These are phyloP conservation scores for Diaporthe humulicola DNA, from an alignment of 2,329 filamentous ascomycete species.

Conservation along the genomic window DNA sequence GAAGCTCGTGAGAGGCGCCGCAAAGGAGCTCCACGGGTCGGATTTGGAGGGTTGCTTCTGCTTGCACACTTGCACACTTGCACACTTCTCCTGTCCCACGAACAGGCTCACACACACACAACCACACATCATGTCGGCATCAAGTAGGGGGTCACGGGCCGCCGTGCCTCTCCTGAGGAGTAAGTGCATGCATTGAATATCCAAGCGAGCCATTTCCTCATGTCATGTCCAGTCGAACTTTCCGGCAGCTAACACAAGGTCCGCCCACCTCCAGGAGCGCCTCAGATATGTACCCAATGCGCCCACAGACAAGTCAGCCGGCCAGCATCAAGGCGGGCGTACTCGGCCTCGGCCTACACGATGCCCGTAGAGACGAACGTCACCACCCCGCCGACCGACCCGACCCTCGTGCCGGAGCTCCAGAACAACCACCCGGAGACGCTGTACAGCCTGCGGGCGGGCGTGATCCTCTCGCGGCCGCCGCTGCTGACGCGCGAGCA, in stretches of 20 bases:
- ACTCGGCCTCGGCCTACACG: conserved; percentile 49
- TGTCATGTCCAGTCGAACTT: conserved; percentile 36
- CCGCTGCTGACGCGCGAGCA: conserved; percentile 88
- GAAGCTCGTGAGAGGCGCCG: conserved; percentile 29
- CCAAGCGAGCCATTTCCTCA: conserved; percentile 7
- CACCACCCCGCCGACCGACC: conserved; percentile 43
- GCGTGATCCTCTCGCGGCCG: conserved; percentile 88
- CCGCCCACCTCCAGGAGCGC: conserved; percentile 40
- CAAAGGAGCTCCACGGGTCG: conserved; percentile 38
- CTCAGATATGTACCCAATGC: conserved; percentile 53
- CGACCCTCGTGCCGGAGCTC: conserved; percentile 44
- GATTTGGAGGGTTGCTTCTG: conserved; percentile 31
- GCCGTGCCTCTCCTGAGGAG: conserved; percentile 64
- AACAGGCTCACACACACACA: conserved; percentile 34
- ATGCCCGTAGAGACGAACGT: conserved; percentile 45
- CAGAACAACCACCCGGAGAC: conserved; percentile 39
- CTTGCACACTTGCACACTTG: conserved; percentile 16
- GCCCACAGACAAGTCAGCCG: conserved; percentile 47
- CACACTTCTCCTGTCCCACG: conserved; percentile 23
- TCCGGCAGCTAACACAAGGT: conserved; percentile 47
- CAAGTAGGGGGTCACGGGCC: conserved; percentile 68
- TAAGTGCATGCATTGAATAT: conserved; percentile 47
- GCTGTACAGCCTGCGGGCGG: conserved; percentile 67
- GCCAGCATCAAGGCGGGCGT: conserved; percentile 46
- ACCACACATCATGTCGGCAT: conserved; percentile 62